These are phyloP conservation scores for Penicillium thymicola DNA, from an alignment of 2,329 filamentous ascomycete species.

Conservation along the genomic window DNA sequence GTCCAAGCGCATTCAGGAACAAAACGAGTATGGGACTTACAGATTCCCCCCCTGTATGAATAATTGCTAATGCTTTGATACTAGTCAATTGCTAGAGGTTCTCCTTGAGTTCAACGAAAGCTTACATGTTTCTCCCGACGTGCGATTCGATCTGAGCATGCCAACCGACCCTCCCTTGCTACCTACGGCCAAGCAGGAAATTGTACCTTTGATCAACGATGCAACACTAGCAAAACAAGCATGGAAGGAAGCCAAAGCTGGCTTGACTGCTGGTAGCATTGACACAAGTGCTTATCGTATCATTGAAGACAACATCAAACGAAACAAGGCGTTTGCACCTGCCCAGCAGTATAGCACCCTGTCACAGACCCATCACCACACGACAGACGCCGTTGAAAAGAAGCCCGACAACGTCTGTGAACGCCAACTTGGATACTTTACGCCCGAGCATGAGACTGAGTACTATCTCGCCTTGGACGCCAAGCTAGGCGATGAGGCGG, in stretches of 20 bases:
- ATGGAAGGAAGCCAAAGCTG: slow-evolving; percentile 40
- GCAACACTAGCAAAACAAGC: slow-evolving; percentile 32
- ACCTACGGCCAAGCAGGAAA: slow-evolving; percentile 42
- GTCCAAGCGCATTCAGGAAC: slow-evolving; percentile 77
- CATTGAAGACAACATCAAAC: slow-evolving; percentile 40
- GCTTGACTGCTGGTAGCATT: slow-evolving; percentile 37
- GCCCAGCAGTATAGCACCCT: slow-evolving; percentile 33
- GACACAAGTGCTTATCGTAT: slow-evolving; percentile 35
- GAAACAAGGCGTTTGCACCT: slow-evolving; percentile 40
- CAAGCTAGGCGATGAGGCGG: slow-evolving; percentile 40
- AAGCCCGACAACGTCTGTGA: slow-evolving; percentile 23
- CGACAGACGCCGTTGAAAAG: slow-evolving; percentile 11
- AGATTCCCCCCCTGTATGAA: not conserved
- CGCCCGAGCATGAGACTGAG: slow-evolving; percentile 44
- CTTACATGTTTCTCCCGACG: slow-evolving; percentile 69
- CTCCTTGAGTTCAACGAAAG: slow-evolving; percentile 86
- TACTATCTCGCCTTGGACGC: slow-evolving; percentile 45
- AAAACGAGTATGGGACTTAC: slow-evolving; percentile 73
- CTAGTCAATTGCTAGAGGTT: slow-evolving; percentile 80
- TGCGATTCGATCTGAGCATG: slow-evolving; percentile 67
- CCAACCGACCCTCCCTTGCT: slow-evolving; percentile 47
- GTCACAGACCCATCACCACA: slow-evolving; percentile 32
- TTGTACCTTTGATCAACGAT: slow-evolving; percentile 34
- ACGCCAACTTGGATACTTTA: slow-evolving; percentile 44
- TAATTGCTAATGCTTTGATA: slow-evolving; percentile 12